Conservation (phyloP, 176 grass and related monocot species). For the Echinochloa phyllopogon region DNA sequence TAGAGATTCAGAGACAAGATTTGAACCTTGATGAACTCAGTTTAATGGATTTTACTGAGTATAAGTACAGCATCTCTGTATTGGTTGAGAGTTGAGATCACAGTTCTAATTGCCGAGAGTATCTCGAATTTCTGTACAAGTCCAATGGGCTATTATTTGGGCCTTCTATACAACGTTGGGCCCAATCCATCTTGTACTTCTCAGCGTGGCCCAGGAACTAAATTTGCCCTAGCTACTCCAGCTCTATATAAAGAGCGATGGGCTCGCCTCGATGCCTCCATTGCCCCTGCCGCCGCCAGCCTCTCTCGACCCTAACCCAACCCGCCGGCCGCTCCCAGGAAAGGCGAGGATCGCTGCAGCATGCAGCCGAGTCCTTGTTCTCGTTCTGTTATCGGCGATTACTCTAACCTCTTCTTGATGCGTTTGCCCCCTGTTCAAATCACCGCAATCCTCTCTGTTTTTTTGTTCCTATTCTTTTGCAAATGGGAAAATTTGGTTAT, state of each 20-base stretch:
- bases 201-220: neutral
- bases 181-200: neutral
- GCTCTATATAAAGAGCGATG: neutral
- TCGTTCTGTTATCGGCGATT: neutral
- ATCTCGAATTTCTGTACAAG: neutral
- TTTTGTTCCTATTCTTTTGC: neutral
- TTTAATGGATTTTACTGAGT: no score
- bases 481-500: neutral
- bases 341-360: neutral
- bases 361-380: neutral
- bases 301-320: neutral
- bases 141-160: neutral
- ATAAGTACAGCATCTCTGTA: no score
- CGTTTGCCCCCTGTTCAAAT: neutral
- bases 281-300: neutral
- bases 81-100: no score
- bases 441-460: neutral
- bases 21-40: no score
- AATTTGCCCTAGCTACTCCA: conserved; percentile 1
- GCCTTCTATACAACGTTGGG: neutral
- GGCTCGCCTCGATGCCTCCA: no score
- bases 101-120: no score
- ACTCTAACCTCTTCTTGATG: neutral
- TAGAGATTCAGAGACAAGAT: neutral
- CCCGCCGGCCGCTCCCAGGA: neutral